These are phyloP conservation scores for Sugiyamaella valdiviana DNA, from an alignment of 805 yeast genomes.

Conservation along the genomic window DNA sequence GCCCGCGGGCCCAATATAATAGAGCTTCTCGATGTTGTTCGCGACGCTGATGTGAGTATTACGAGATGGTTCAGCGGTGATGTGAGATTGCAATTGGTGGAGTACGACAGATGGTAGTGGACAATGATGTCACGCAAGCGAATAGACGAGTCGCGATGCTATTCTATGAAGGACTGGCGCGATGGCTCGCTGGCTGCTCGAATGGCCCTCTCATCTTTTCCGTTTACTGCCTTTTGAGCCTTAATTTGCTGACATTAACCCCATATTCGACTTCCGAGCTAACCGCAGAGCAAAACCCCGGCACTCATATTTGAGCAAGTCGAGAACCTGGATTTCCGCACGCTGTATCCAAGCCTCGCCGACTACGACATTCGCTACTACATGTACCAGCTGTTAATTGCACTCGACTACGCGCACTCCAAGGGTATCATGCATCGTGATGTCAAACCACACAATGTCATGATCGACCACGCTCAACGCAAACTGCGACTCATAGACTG, in stretches of 20 bases:
- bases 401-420: constrained; percentile 83
- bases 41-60: constrained; percentile 53
- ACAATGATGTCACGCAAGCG: not conserved
- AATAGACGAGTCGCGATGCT: not conserved
- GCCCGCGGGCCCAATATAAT: constrained; percentile 80
- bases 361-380: constrained; percentile 73
- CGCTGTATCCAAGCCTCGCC: constrained; percentile 73
- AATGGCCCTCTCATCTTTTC: no score
- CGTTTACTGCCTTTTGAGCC: no score
- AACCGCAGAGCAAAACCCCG: constrained; percentile 52
- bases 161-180: not conserved
- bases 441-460: constrained; percentile 88
- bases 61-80: not conserved
- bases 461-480: constrained; percentile 69
- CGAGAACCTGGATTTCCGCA: constrained; percentile 78
- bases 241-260: no score
- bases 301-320: constrained; percentile 82
- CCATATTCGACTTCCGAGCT: no score
- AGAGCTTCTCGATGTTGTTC: constrained; percentile 71
- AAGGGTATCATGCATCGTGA: constrained; percentile 95
- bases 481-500: constrained; percentile 79
- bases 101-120: no score
- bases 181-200: no score
- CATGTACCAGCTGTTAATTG: constrained; percentile 73
- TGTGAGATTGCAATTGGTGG: no score